Base-by-base conservation (phyloP, 2,329 filamentous ascomycete species). In the Trichoderma arundinaceum region DNA sequence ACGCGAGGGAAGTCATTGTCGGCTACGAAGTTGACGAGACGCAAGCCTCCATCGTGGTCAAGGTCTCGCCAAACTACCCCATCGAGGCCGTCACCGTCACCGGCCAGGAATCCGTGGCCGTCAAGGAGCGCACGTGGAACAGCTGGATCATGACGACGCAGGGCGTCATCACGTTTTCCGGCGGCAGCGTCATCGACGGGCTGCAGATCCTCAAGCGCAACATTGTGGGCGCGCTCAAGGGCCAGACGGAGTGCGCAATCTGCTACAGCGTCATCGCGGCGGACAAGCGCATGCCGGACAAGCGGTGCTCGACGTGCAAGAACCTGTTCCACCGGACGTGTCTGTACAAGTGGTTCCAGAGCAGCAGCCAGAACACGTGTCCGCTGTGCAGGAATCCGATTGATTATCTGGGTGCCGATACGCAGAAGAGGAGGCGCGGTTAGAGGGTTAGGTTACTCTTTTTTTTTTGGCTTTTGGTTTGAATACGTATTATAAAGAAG, bases 341-440 rank as follows among this genome's bases (percentile, higher is more conserved):
- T 79, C 79, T 99, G 78, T 97, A 92, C 81, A 94, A 94, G 79
- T 99, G 95, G 95, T 98, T 99, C 82, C 91, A 92, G 83, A 94
- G 86, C 72, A 97, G 93, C 76, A 96, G 92, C 77, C 90, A 92
- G 74, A 95, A 91, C 73, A 94, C 90, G 56, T 99, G 95, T 78
- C 95, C 95, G 54, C 81, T 99, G 69, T 99, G 95, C 79, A 85
- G 95, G 72, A 97, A 96, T 76, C 89, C 91, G 22, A 97, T 97
- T 76, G 85, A 87, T 62, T 88, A 88, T 56, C 65, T 80, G 17
- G 80, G 80, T 0, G 73, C 79, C 7, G 79, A 81, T 65, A 79
- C 77, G 51, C 71, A 70, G 9, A 78, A 76, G 74, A 76, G 77
- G 66, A 72, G 77, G 12, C 76, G 78, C 59, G 70, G 67, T 10